Evolutionary conservation across 176 grass and related monocot species (phyloP).

Genomic region (Oryza glumipatula): DNA sequence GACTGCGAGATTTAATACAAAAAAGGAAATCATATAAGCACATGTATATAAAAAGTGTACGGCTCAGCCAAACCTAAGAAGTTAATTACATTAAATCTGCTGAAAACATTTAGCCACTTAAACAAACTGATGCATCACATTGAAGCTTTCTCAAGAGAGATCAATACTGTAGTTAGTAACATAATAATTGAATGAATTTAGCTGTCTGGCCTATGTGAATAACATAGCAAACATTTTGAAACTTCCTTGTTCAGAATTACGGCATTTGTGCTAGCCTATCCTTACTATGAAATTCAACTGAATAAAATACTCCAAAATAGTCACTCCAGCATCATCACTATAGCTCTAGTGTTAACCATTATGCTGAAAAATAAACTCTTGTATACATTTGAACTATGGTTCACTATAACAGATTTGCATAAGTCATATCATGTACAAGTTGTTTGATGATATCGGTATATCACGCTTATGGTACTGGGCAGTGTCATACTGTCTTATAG

Average conservation of each 20-base stretch:
- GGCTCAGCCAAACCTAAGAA: conserved; percentile 24
- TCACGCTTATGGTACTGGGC: not conserved
- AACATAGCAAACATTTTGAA: conserved; percentile 23
- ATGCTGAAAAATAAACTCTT: not conserved
- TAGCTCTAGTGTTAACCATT: conserved; percentile 1
- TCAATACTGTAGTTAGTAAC: conserved; percentile 6
- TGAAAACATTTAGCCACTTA: conserved; percentile 24
- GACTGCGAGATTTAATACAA: conserved; percentile 57
- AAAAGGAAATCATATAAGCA: conserved; percentile 9
- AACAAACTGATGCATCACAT: conserved; percentile 30
- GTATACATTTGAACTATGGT: not conserved
- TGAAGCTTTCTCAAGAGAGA: not conserved
- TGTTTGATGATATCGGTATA: not conserved
- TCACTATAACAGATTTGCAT: not conserved
- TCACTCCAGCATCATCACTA: conserved; percentile 2
- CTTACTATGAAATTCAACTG: conserved; percentile 14
- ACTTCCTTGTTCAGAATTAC: not conserved
- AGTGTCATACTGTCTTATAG: not conserved
- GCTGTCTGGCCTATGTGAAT: not conserved
- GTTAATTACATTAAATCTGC: not conserved
- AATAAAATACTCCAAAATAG: conserved; percentile 12
- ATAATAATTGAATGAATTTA: not conserved
- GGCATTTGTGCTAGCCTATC: not conserved
- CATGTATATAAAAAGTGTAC: not conserved
- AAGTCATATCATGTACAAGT: not conserved